These are phyloP conservation scores for Exophiala mesophila DNA, from an alignment of 2,329 filamentous ascomycete species.

Conservation along the genomic window DNA sequence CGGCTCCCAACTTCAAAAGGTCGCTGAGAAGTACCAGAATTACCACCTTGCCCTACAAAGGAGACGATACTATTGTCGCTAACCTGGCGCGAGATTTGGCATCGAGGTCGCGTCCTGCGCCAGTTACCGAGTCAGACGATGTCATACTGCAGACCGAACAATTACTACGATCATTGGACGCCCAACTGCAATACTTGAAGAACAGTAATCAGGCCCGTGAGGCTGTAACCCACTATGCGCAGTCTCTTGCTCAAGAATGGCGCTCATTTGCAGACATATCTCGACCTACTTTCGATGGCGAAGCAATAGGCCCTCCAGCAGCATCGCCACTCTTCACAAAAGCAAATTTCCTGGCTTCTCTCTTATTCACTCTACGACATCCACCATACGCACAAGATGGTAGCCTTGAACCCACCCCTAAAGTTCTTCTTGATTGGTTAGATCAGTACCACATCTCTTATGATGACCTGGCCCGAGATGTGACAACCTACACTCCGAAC, in stretches of 20 bases:
- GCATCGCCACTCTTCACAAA: constrained; percentile 63
- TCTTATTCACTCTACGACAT: constrained; percentile 77
- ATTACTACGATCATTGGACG: constrained; percentile 61
- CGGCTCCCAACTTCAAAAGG: constrained; percentile 3
- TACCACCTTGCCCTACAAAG: constrained; percentile 32
- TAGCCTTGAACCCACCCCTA: constrained; percentile 55
- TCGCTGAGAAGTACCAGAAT: constrained; percentile 16
- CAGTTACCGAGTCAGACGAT: constrained; percentile 63
- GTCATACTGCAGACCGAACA: constrained; percentile 73
- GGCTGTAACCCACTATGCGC: constrained; percentile 14
- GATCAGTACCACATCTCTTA: constrained; percentile 69
- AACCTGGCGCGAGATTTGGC: constrained; percentile 67
- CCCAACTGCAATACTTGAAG: constrained; percentile 34
- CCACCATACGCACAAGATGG: constrained; percentile 41
- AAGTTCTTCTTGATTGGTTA: constrained; percentile 79
- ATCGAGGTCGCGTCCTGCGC: constrained; percentile 51
- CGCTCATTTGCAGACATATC: constrained; percentile 33
- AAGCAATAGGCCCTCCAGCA: constrained; percentile 62
- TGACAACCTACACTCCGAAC: constrained; percentile 62
- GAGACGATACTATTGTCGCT: constrained; percentile 60
- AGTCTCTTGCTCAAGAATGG: constrained; percentile 22
- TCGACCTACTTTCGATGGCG: constrained; percentile 34
- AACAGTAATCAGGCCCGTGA: constrained; percentile 29
- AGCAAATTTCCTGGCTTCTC: constrained; percentile 70
- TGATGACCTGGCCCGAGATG: constrained; percentile 59